These are phyloP conservation scores for Styphnolobium japonicum DNA, from an alignment of 306 rosid genomes.

Conservation along the genomic window DNA sequence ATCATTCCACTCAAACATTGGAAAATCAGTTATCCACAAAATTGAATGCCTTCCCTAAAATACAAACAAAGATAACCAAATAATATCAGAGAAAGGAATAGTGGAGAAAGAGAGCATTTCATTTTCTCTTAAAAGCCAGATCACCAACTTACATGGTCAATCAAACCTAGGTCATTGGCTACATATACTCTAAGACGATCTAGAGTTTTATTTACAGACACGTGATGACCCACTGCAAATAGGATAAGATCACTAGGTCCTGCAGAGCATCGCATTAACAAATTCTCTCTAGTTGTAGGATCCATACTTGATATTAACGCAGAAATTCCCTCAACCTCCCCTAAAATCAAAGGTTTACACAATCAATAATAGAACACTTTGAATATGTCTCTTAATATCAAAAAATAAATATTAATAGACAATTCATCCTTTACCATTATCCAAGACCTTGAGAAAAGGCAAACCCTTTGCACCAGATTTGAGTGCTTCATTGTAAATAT, in stretches of 20 bases:
- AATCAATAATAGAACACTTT: constrained; percentile 9
- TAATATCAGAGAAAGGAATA: constrained; percentile 20
- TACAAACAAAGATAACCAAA: constrained; percentile 24
- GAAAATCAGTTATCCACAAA: constrained; percentile 94
- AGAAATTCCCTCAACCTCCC: constrained; percentile 80
- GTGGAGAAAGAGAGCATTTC: not conserved
- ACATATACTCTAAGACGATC: constrained; percentile 76
- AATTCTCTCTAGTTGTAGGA: constrained; percentile 44
- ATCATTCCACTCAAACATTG: constrained; percentile 99
- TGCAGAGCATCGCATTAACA: constrained; percentile 61
- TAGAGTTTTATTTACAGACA: constrained; percentile 71
- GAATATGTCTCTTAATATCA: not conserved
- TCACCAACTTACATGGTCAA: constrained; percentile 66
- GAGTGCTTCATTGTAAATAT: constrained; percentile 65
- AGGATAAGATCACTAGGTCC: constrained; percentile 69
- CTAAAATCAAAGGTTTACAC: constrained; percentile 42
- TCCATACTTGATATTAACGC: constrained; percentile 76
- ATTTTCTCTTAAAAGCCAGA: not conserved
- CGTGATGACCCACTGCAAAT: constrained; percentile 73
- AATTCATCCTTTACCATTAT: constrained; percentile 54
- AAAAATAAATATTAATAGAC: not conserved
- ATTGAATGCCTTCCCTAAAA: constrained; percentile 78
- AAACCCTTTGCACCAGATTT: constrained; percentile 94
- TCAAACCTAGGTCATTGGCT: constrained; percentile 71
- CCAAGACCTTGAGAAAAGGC: constrained; percentile 81